Evolutionary conservation across 768 basidiomycete genomes (phyloP).

Genomic region (Sarcodon sp.): DNA sequence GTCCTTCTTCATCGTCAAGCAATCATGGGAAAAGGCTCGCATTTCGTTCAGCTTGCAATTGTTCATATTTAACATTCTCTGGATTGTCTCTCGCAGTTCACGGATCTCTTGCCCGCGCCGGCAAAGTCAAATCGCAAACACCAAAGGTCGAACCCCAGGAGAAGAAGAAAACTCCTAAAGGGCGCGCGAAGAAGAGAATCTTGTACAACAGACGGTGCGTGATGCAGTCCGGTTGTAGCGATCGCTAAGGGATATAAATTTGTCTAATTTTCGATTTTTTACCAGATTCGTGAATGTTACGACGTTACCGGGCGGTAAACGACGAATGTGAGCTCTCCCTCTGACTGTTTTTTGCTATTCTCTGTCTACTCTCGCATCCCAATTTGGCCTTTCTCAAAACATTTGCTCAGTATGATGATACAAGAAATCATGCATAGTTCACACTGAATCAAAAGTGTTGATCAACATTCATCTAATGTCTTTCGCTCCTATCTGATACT

Average conservation of each 20-base stretch:
- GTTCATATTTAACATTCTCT: background rate
- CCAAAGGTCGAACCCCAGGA: conserved; percentile 98
- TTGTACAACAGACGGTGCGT: conserved; percentile 87
- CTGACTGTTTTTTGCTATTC: background rate
- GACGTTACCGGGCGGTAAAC: conserved; percentile 81
- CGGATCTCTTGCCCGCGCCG: conserved; percentile 98
- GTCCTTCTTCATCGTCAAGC: background rate
- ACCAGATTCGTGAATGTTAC: conserved; percentile 91
- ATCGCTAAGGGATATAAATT: no score
- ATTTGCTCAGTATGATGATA: conserved; percentile 38
- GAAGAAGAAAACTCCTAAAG: conserved; percentile 97
- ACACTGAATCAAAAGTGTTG: conserved; percentile 86
- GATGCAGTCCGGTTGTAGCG: background rate
- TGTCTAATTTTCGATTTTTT: background rate
- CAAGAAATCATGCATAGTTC: conserved; percentile 75
- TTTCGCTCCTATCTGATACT: conserved; percentile 99
- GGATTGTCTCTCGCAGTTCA: conserved; percentile 44
- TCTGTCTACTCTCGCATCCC: background rate
- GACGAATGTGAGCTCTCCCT: conserved; percentile 74
- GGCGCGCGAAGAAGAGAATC: conserved; percentile 94
- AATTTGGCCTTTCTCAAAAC: conserved; percentile 5
- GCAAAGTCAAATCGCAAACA: conserved; percentile 97
- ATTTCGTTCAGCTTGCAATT: background rate
- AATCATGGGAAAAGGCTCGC: background rate
- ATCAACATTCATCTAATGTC: conserved; percentile 76